Conservation (phyloP, 2,329 filamentous ascomycete genomes). For the Xylariaceae sp. region DNA sequence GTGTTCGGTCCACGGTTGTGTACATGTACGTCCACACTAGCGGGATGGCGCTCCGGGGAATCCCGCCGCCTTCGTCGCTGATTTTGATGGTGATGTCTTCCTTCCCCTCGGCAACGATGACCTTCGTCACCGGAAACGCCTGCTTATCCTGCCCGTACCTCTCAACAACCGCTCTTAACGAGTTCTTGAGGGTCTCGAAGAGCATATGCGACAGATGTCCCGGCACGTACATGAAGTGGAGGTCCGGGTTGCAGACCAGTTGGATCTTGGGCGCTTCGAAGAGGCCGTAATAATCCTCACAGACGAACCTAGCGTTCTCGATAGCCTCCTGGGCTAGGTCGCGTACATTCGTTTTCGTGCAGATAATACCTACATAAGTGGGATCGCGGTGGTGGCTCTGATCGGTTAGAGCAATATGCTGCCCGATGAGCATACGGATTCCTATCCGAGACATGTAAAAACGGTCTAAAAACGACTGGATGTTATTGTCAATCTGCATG, state of each 20-base stretch:
- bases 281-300: slow-evolving; percentile 96
- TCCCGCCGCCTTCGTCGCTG: slow-evolving; percentile 93
- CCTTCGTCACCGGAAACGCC: slow-evolving; percentile 93
- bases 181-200: slow-evolving; percentile 99
- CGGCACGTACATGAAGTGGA: slow-evolving; percentile 99
- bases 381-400: slow-evolving; percentile 88
- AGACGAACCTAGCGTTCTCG: slow-evolving; percentile 98
- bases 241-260: slow-evolving; percentile 88
- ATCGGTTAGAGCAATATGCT: slow-evolving; percentile 96
- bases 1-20: slow-evolving; percentile 95
- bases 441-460: slow-evolving; percentile 99
- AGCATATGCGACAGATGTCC: slow-evolving; percentile 99
- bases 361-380: slow-evolving; percentile 97
- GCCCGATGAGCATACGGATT: slow-evolving; percentile 98
- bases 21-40: slow-evolving; percentile 99
- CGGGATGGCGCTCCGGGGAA: slow-evolving; percentile 88
- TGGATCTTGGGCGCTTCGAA: slow-evolving; percentile 97
- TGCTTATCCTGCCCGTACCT: slow-evolving; percentile 93
- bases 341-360: slow-evolving; percentile 95
- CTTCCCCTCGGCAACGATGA: slow-evolving; percentile 95
- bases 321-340: slow-evolving; percentile 97
- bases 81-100: slow-evolving; percentile 99
- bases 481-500: slow-evolving; percentile 97
- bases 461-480: slow-evolving; percentile 95
- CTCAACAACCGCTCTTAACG: slow-evolving; percentile 93